phyloP scores from a whole-genome alignment of 2,329 filamentous ascomycete species.

The Celoporthe dispersa region DNA sequence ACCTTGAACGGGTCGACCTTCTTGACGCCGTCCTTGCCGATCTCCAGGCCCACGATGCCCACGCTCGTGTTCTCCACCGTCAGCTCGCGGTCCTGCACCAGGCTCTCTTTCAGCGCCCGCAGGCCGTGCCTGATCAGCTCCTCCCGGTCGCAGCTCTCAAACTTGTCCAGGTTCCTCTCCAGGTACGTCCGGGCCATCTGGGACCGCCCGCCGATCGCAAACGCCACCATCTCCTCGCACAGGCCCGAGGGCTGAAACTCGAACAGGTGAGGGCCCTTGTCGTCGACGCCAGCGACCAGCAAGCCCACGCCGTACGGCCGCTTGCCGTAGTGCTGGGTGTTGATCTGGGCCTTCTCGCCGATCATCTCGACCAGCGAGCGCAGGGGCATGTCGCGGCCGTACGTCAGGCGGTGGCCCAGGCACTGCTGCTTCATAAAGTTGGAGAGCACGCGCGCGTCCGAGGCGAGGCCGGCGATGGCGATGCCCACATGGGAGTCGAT shows the following conservation, averaged over 20 bases:
- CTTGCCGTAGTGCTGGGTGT: conserved; percentile 97
- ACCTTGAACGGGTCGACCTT: conserved; percentile 82
- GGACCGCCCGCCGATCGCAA: conserved; percentile 91
- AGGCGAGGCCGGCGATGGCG: conserved; percentile 94
- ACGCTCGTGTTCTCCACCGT: conserved; percentile 97
- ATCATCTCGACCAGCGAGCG: conserved; percentile 90
- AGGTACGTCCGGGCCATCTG: conserved; percentile 98
- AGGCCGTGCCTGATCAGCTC: conserved; percentile 91
- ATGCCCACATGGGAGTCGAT: conserved; percentile 96
- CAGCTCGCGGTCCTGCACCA: conserved; percentile 96
- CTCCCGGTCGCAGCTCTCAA: conserved; percentile 76
- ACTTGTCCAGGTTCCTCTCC: conserved; percentile 86
- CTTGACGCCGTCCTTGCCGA: conserved; percentile 55
- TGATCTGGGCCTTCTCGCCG: conserved; percentile 93
- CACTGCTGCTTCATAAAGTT: conserved; percentile 99
- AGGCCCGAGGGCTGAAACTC: conserved; percentile 97
- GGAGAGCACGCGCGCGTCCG: conserved; percentile 96
- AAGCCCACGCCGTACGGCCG: conserved; percentile 95
- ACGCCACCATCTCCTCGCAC: conserved; percentile 96
- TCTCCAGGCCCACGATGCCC: conserved; percentile 72
- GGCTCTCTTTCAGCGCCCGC: conserved; percentile 88
- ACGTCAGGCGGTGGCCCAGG: conserved; percentile 91
- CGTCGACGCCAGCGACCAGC: conserved; percentile 90
- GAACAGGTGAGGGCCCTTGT: conserved; percentile 92
- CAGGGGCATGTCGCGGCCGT: conserved; percentile 90